Base-by-base conservation (phyloP, 2,329 filamentous ascomycete genomes). In the Corinectria fuckeliana region DNA sequence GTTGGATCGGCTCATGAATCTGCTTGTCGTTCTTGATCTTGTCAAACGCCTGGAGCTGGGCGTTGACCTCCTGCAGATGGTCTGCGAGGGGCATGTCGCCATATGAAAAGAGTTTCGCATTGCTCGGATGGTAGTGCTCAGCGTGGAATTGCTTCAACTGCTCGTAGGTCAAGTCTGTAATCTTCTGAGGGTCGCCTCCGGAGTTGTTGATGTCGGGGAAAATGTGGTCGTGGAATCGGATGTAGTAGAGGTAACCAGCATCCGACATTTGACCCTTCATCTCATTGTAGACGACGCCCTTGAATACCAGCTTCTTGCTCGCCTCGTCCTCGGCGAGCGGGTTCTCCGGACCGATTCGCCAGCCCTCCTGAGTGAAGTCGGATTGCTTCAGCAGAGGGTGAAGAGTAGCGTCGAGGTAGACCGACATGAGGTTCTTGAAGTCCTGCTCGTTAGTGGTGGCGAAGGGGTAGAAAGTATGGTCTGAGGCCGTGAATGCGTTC, bases 181-280 rank as follows among this genome's bases (percentile, higher is more conserved):
- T 99, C 76, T 94, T 96, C 71, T 95, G 90, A 0, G 95, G 95
- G 73, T 99, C 95, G 54, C 95, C 95, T 30, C 95, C 95, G 1
- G 94, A 98, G 78, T 99, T 98, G 79, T 99, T 91, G 75, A 99
- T 90, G 34, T 90, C 90, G 0, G 95, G 95, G 73, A 96, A 95
- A 53, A 99, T 92, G 74, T 95, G 90, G 69, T 98, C 93, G 73
- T 96, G 92, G 77, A 96, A 99, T 52, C 90, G 86, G 67, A 97
- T 96, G 75, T 97, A 98, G 80, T 92, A 99, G 1, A 98, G 81
- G 71, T 99, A 99, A 66, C 92, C 92, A 6, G 94, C 93, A 75
- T 99, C 95, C 2, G 95, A 98, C 89, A 98, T 96, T 73, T 97
- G 93, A 0, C 95, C 95, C 79, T 99, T 99, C 95, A 99, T 99